Base-by-base conservation (phyloP, 306 rosid species). In the Prunus armeniaca region DNA sequence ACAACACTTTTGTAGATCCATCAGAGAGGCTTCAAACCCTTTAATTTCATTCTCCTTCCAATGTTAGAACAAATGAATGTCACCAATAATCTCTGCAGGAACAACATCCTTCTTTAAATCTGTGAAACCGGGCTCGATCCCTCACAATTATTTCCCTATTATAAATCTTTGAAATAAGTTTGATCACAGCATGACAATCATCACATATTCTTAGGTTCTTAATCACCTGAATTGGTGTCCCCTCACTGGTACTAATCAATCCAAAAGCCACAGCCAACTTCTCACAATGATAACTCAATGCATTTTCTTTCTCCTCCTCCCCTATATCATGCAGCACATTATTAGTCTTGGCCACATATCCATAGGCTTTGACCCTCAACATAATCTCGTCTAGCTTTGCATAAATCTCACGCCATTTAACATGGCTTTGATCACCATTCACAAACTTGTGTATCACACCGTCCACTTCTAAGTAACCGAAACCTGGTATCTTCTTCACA, bases 1-100 rank as follows among this genome's bases (percentile, higher is more conserved):
- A 34, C 43, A 34, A 38, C 43, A 38, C 43, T 38, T n/a, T 66
- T 66, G 12, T 1, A 3, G 47, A 3, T 28, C 58, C 24, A 25
- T 56, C 62, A 9, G 62, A 56, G 28, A 56, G 28, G 61, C 28
- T 3, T 20, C 62, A 56, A 56, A 56, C 6, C 62, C 3, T 52
- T 10, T 25, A 20, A 56, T 20, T 12, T 56, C 6, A 20, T 20
- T 56, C 62, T 22, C 22, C 62, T 3, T 52, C 30, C 0, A 8
- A 41, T 13, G 72, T 45, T 46, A 22, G 5, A 22, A 22, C 41
- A 14, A 17, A 17, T 43, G 20, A 20, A 10, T 65, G 78, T 89
- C 86, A 93, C 97, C 98, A 93, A 86, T 89, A 93, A 76, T 93
- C 98, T 86, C 67, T 86, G 81, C 97, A 93, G 60, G 97, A 93